phyloP scores from a whole-genome alignment of 139 green algal species.

The Microglena sp. region DNA sequence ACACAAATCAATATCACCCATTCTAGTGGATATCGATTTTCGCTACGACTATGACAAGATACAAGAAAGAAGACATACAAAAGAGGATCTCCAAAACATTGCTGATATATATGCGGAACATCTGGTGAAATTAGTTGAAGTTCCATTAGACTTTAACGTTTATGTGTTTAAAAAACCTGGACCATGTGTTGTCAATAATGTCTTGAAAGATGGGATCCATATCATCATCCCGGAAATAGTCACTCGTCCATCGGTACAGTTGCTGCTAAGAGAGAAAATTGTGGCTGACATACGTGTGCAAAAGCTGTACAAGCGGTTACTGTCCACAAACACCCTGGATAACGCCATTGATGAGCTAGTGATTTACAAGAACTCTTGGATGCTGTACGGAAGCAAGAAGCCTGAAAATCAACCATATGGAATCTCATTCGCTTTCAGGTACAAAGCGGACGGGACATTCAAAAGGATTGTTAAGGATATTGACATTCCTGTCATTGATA shows the following conservation, averaged over 20 bases:
- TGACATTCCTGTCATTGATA: background rate
- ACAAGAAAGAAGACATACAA: too few species aligned
- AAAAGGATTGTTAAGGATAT: background rate
- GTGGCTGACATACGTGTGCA: background rate
- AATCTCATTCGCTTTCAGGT: background rate
- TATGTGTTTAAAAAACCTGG: slow-evolving; percentile 9
- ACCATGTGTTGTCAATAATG: background rate
- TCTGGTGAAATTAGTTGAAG: background rate
- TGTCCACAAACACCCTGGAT: background rate
- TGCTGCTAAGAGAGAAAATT: slow-evolving; percentile 3
- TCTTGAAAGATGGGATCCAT: slow-evolving; percentile 12
- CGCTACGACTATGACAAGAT: too few species aligned
- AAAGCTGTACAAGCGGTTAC: background rate
- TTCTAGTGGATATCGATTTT: too few species aligned
- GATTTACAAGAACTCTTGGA: slow-evolving; percentile 15
- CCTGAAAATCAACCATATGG: background rate
- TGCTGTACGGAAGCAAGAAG: slow-evolving; percentile 17
- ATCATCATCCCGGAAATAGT: slow-evolving; percentile 8
- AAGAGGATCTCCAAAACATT: too few species aligned
- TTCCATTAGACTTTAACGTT: background rate
- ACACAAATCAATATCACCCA: too few species aligned
- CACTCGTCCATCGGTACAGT: slow-evolving; percentile 6
- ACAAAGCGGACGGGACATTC: background rate
- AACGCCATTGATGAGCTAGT: slow-evolving; percentile 12
- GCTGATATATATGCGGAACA: background rate